These are phyloP conservation scores for Corinectria fuckeliana DNA, from an alignment of 2,329 filamentous ascomycete species.

Conservation along the genomic window DNA sequence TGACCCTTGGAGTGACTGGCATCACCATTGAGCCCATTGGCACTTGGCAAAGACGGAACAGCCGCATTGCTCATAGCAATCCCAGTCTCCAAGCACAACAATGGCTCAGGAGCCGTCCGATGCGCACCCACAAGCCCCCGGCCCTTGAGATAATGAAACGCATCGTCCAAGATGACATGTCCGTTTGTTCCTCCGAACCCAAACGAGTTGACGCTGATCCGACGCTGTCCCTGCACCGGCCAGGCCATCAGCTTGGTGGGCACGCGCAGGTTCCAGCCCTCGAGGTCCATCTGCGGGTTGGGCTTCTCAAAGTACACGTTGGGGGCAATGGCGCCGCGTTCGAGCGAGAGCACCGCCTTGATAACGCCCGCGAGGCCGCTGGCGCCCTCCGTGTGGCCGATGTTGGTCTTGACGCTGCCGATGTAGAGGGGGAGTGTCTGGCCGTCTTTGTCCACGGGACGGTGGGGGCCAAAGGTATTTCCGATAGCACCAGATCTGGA, in stretches of 20 bases:
- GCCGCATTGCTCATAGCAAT: no score
- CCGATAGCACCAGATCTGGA: not conserved
- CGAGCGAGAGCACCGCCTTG: constrained; percentile 34
- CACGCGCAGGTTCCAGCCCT: constrained; percentile 33
- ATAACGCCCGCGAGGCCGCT: constrained; percentile 34
- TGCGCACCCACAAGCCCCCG: not conserved
- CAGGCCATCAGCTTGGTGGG: constrained; percentile 22
- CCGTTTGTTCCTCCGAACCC: constrained; percentile 39
- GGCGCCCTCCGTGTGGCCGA: constrained; percentile 39
- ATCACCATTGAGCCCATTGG: no score
- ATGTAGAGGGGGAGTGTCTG: constrained; percentile 40
- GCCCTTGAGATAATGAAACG: constrained; percentile 6
- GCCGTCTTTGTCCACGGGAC: not conserved
- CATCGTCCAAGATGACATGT: constrained; percentile 33
- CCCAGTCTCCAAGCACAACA: not conserved
- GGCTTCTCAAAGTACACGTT: constrained; percentile 29
- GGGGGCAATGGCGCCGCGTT: constrained; percentile 31
- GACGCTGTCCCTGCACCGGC: not conserved
- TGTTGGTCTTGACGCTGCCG: constrained; percentile 53
- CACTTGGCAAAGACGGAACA: no score
- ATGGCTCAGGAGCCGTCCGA: not conserved
- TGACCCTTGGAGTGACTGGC: no score
- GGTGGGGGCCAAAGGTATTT: not conserved
- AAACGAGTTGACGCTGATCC: constrained; percentile 39
- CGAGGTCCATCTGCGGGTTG: constrained; percentile 34